Evolutionary conservation across 208 protist species (phyloP).

Genomic region (Crithidia bombi): DNA sequence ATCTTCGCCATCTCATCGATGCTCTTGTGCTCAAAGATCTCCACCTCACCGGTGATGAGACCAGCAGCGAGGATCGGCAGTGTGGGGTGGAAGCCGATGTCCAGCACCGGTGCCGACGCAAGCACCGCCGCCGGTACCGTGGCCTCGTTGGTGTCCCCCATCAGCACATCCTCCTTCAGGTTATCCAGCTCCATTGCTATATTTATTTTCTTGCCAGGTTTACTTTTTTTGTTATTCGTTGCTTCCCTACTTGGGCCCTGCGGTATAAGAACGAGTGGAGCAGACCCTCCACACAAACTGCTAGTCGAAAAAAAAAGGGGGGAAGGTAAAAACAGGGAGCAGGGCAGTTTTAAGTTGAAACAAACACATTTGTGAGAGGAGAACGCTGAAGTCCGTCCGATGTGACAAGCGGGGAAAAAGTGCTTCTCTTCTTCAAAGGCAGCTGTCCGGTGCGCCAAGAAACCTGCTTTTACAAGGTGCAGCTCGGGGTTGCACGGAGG

Average conservation of each 20-base stretch:
- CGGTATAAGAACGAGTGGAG: conserved; percentile 12
- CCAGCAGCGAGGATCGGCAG: conserved; percentile 78
- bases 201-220: not conserved
- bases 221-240: not conserved
- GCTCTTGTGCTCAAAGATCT: conserved; percentile 68
- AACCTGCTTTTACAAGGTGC: too few species aligned
- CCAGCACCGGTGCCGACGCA: conserved; percentile 63
- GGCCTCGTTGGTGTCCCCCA: conserved; percentile 60
- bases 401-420: too few species aligned
- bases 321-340: too few species aligned
- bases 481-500: too few species aligned
- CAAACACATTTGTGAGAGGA: too few species aligned
- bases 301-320: too few species aligned
- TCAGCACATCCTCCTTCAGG: conserved; percentile 52
- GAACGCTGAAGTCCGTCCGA: too few species aligned
- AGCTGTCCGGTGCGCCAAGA: too few species aligned
- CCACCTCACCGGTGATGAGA: conserved; percentile 82
- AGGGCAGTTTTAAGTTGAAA: too few species aligned
- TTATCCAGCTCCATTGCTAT: conserved; percentile 70
- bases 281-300: too few species aligned
- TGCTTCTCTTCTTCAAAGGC: too few species aligned
- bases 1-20: conserved; percentile 69
- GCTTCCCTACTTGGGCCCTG: too few species aligned
- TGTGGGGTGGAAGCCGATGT: conserved; percentile 79
- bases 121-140: conserved; percentile 71